Evolutionary conservation across 495 filamentous ascomycete genomes (phyloP), one percentile per base, ranked within the genome.

Genomic region (Chaetomidium leptoderma): DNA sequence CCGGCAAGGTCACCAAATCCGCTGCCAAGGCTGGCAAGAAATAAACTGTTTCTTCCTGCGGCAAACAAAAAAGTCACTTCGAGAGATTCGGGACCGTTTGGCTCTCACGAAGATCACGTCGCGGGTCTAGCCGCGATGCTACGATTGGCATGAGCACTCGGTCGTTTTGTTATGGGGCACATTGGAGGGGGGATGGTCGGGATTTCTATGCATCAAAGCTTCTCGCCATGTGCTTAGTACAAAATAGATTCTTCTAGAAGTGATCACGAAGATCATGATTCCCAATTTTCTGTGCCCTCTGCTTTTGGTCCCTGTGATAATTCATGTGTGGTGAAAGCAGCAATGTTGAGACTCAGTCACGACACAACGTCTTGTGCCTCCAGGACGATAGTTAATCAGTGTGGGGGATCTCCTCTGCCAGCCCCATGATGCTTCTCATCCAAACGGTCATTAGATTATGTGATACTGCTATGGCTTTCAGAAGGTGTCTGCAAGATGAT

Each of bases 21-120:
- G 91, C 93, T 65, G 81, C 78, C 72, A 95, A 96, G 87, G 71
- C 80, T 60, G 62, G 55, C 72, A 80, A 80, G 77, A 80, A 80
- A 70, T 80, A 80, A 78, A 64, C 63, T 29, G 49, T 56, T 57
- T 63, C 58, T 60, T 54, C 26, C 43, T 47, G 23, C 36, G 57
- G 44, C 58, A 57, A 54, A 49, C 30, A 55, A 63, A 64, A 53
- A 61, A 44, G 16, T 62, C 60, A 44, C 55, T 59, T 63, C 60
- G 10, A 46, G 55, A 42, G 61, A 37, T 55, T 39, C 40, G 36
- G 39, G 51, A 45, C 51, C 49, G 47, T 30, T 43, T 47, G 55
- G 59, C 58, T 60, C 51, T 40, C 46, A 44, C 36, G 61, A 49
- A 55, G 30, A 48, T 63, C 55, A 60, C 57, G 53, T 60, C 65